Percentiles rank a stretch among this genome's conserved stretches.
Conservation (phyloP, 208 protist genomes). For the Leishmania tropica region DNA sequence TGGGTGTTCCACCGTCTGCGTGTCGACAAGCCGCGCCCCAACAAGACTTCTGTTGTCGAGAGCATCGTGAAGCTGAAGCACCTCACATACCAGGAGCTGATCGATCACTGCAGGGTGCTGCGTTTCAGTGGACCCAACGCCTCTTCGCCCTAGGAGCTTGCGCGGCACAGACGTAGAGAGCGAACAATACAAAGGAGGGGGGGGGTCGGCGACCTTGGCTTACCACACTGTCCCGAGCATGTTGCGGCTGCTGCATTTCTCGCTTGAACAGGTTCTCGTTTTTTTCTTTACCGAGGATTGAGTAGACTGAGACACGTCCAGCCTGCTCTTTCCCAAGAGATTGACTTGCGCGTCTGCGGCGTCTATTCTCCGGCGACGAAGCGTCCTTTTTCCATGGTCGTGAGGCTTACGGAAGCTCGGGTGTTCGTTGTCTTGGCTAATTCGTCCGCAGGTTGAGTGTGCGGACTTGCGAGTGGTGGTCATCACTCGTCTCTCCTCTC, state of each 20-base stretch:
- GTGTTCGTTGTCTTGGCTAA: background rate
- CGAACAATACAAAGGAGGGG: background rate
- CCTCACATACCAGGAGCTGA: slow-evolving; percentile 66
- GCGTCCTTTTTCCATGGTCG: background rate
- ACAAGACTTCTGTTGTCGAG: slow-evolving; percentile 69
- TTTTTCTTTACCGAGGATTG: background rate
- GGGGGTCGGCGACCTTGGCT: background rate
- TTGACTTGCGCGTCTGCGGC: background rate
- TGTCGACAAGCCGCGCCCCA: slow-evolving; percentile 75
- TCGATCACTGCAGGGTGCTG: slow-evolving; percentile 32
- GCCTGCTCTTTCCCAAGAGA: background rate
- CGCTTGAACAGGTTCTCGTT: background rate
- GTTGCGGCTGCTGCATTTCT: background rate
- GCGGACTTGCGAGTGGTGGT: background rate
- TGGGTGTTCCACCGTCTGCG: slow-evolving; percentile 73
- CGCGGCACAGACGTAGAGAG: background rate
- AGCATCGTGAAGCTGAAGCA: slow-evolving; percentile 79
- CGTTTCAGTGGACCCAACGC: slow-evolving; percentile 18
- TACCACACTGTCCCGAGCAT: background rate
- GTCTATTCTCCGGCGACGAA: background rate
- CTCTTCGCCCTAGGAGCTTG: background rate
- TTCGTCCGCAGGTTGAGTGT: background rate
- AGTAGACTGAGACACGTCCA: background rate
- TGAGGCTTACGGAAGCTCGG: background rate
- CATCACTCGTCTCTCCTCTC: background rate